Percentiles rank a stretch among this genome's conserved stretches.
These are phyloP conservation scores for Stentor roeselii DNA, from an alignment of 73 alveolate genomes.

Conservation along the genomic window DNA sequence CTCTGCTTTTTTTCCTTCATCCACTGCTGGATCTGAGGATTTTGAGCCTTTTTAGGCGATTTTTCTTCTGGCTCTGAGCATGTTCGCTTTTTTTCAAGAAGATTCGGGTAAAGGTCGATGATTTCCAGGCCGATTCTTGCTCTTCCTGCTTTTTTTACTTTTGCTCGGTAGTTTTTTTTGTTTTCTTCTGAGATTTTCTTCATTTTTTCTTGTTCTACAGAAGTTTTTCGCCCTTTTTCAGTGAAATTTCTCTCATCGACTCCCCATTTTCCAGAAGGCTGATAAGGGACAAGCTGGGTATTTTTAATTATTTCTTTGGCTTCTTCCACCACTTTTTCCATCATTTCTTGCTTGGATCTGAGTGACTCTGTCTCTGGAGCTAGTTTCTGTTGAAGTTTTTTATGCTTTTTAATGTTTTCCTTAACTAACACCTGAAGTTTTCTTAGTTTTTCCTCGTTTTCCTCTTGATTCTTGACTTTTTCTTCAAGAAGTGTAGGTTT, in stretches of 20 bases:
- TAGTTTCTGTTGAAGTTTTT: not conserved
- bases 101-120: not conserved
- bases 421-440: not conserved
- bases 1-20: not conserved
- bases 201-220: not conserved
- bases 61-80: not conserved
- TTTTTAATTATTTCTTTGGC: conserved; percentile 4
- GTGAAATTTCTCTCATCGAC: not conserved
- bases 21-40: not conserved
- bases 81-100: not conserved
- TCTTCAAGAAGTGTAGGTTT: not conserved
- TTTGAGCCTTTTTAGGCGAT: not conserved
- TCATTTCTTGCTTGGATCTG: not conserved
- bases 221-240: not conserved
- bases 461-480: not conserved
- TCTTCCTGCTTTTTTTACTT: conserved; percentile 19
- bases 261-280: conserved; percentile 10
- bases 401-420: not conserved
- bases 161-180: not conserved
- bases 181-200: not conserved
- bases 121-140: conserved; percentile 19
- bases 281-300: not conserved
- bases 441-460: conserved; percentile 16
- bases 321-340: not conserved
- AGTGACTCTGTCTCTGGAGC: not conserved